These are phyloP conservation scores for Thalassiosira profunda DNA, from an alignment of 108 stramenopile genomes.

Conservation along the genomic window DNA sequence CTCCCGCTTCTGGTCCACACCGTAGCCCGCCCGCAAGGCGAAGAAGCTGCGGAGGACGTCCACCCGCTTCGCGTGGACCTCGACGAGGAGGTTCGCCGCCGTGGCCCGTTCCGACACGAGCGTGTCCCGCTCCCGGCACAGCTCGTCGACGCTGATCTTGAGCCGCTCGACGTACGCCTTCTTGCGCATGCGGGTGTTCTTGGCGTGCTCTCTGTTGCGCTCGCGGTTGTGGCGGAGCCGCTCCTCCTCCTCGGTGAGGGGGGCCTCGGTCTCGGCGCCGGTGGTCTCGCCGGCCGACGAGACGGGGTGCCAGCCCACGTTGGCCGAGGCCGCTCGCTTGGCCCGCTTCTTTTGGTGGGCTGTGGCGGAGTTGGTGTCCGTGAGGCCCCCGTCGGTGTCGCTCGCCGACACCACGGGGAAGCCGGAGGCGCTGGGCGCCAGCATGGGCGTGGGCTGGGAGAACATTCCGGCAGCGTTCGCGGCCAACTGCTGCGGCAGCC, in stretches of 20 bases:
- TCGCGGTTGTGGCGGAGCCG: constrained; percentile 82
- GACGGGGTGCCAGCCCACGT: constrained; percentile 1
- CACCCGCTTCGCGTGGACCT: constrained; percentile 86
- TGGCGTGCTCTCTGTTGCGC: constrained; percentile 97
- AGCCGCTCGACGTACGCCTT: constrained; percentile 96
- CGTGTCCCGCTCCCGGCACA: constrained; percentile 86
- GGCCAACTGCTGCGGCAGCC: too few relatives aligned
- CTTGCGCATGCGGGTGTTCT: constrained; percentile 96
- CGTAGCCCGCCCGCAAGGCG: constrained; percentile 69
- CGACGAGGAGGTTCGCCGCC: constrained; percentile 76
- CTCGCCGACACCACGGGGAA: constrained; percentile 68
- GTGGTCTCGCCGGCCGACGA: constrained; percentile 15
- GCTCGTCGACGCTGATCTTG: constrained; percentile 90
- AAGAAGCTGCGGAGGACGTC: constrained; percentile 88
- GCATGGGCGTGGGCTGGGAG: constrained; percentile 1
- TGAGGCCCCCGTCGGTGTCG: constrained; percentile 73
- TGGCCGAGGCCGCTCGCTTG: background rate
- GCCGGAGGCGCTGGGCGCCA: constrained; percentile 5
- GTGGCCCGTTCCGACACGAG: constrained; percentile 75
- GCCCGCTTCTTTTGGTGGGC: background rate
- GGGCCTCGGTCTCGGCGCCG: constrained; percentile 34
- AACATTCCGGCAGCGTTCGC: too few relatives aligned
- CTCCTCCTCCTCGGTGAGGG: constrained; percentile 63
- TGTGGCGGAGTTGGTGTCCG: background rate
- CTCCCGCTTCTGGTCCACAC: constrained; percentile 65